Percentiles rank a stretch among this genome's conserved stretches.
Evolutionary conservation across 2,329 filamentous ascomycete species (phyloP).

Genomic region (Paecilomyces fulvus): DNA sequence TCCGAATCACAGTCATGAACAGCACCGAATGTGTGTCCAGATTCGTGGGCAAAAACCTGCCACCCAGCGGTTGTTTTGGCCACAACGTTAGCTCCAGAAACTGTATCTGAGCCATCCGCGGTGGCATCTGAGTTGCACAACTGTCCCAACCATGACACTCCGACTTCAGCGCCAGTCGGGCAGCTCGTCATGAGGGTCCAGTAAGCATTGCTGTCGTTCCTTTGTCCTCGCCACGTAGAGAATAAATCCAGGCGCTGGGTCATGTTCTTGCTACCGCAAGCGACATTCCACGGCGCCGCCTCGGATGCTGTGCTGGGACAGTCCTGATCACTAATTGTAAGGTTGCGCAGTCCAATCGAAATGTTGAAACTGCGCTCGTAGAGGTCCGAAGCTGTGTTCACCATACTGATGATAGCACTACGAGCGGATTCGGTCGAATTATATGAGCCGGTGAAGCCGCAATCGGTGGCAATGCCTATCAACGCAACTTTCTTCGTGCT

Average conservation of each 20-base stretch:
- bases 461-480: constrained; percentile 87
- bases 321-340: constrained; percentile 65
- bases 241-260: constrained; percentile 76
- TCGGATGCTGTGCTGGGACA: constrained; percentile 63
- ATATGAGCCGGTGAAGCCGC: constrained; percentile 71
- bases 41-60: constrained; percentile 94
- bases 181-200: constrained; percentile 86
- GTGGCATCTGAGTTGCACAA: constrained; percentile 57
- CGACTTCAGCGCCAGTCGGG: constrained; percentile 74
- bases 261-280: constrained; percentile 54
- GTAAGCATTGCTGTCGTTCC: constrained; percentile 74
- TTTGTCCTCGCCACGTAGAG: constrained; percentile 75
- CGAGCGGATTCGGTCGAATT: constrained; percentile 56
- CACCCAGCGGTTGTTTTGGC: constrained; percentile 76
- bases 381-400: constrained; percentile 78
- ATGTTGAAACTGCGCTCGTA: constrained; percentile 94
- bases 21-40: constrained; percentile 88
- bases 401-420: constrained; percentile 68
- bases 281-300: constrained; percentile 74
- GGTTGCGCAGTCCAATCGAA: constrained; percentile 77
- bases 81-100: constrained; percentile 83
- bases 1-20: constrained; percentile 77
- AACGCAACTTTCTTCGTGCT: constrained; percentile 84
- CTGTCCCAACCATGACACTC: constrained; percentile 87
- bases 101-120: constrained; percentile 53